Conservation (phyloP, 2,329 filamentous ascomycete species). For the Setomelanomma holmii region DNA sequence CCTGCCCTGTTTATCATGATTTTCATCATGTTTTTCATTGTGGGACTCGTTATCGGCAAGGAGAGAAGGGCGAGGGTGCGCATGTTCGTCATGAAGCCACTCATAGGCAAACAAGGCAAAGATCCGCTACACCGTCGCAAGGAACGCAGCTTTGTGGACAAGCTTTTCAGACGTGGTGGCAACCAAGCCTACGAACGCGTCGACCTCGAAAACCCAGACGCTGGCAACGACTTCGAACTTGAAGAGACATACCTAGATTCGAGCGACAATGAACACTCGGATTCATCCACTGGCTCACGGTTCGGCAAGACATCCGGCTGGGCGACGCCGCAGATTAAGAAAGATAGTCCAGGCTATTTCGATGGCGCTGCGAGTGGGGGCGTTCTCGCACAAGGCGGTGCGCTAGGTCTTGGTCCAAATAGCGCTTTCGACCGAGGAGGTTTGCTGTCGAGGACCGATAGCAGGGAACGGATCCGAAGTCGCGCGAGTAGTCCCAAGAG, state of each 20-base stretch:
- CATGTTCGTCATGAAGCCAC: conserved; percentile 60
- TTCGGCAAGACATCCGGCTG: conserved; percentile 70
- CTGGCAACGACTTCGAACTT: conserved; percentile 76
- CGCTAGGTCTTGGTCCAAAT: conserved; percentile 39
- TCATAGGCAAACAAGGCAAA: conserved; percentile 52
- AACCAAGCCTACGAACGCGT: conserved; percentile 77
- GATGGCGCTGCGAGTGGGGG: conserved; percentile 21
- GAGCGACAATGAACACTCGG: conserved; percentile 66
- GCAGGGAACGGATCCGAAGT: conserved; percentile 75
- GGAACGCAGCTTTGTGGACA: conserved; percentile 55
- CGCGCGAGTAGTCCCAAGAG: conserved; percentile 58
- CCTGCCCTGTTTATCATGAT: conserved; percentile 81
- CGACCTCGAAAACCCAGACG: conserved; percentile 72
- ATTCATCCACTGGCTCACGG: conserved; percentile 64
- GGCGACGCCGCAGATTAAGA: conserved; percentile 68
- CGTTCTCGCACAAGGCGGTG: conserved; percentile 37
- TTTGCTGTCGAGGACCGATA: conserved; percentile 82
- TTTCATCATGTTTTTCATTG: conserved; percentile 71
- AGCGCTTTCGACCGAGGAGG: conserved; percentile 66
- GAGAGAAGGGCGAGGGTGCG: conserved; percentile 70
- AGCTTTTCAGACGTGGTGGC: conserved; percentile 64
- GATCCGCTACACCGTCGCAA: conserved; percentile 42
- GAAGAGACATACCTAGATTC: conserved; percentile 55
- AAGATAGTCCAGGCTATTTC: conserved; percentile 28
- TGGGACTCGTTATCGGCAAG: conserved; percentile 79